Evolutionary conservation across 2,329 filamentous ascomycete species (phyloP).

Genomic region (Huntiella savannae): DNA sequence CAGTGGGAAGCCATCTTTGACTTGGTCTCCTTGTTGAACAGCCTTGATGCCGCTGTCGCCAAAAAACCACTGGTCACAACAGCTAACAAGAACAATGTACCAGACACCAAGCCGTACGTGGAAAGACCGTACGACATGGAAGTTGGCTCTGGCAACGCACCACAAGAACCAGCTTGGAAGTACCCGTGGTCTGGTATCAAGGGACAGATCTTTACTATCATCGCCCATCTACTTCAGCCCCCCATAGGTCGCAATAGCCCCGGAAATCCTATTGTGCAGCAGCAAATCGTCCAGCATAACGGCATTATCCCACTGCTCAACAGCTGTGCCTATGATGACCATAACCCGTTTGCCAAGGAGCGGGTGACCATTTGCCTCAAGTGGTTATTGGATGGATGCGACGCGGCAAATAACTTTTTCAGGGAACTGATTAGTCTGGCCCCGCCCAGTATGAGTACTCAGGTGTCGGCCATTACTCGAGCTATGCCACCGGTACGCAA

Average conservation of each 20-base stretch:
- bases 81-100: constrained; percentile 12
- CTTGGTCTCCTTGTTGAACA: constrained; percentile 67
- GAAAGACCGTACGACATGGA: constrained; percentile 19
- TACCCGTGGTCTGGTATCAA: constrained; percentile 62
- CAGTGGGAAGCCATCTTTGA: constrained; percentile 88
- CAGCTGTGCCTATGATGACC: constrained; percentile 77
- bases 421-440: constrained; percentile 37
- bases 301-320: constrained; percentile 77
- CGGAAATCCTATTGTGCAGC: constrained; percentile 58
- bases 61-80: constrained; percentile 48
- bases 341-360: constrained; percentile 88
- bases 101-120: constrained; percentile 23
- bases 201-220: constrained; percentile 75
- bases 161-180: constrained; percentile 45
- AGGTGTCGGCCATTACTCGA: background rate
- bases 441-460: constrained; percentile 15
- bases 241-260: constrained; percentile 41
- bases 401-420: constrained; percentile 53
- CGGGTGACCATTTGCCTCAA: constrained; percentile 79
- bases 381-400: constrained; percentile 57
- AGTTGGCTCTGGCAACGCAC: constrained; percentile 16
- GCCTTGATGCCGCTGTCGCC: constrained; percentile 71
- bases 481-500: background rate
- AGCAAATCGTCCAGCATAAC: constrained; percentile 67
- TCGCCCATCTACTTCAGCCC: constrained; percentile 78